These are phyloP conservation scores for Leishmania amazonensis DNA, from an alignment of 208 protist species.

Conservation along the genomic window DNA sequence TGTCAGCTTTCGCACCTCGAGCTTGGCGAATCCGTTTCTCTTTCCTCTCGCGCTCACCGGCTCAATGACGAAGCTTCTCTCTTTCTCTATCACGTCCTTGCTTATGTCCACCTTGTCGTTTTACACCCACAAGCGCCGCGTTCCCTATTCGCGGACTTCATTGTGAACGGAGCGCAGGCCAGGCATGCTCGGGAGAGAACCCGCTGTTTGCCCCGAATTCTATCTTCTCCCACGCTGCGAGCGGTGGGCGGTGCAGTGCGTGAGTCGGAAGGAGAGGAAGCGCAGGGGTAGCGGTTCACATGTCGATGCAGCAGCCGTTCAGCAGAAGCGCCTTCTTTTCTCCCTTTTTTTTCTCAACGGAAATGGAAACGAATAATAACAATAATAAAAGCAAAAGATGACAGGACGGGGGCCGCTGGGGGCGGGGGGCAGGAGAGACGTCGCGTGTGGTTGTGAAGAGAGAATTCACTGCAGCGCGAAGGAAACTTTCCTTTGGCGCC, in stretches of 20 bases:
- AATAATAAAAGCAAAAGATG: background rate
- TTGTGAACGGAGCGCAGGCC: background rate
- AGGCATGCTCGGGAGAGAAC: background rate
- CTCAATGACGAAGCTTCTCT: background rate
- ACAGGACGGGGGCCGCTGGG: background rate
- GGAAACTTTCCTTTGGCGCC: background rate
- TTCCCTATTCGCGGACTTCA: background rate
- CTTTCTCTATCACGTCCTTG: background rate
- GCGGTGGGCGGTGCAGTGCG: background rate
- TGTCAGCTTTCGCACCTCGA: background rate
- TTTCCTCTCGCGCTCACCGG: background rate
- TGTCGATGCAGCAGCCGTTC: background rate
- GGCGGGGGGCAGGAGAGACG: background rate
- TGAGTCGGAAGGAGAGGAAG: background rate
- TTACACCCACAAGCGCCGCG: background rate
- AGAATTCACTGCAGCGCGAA: background rate
- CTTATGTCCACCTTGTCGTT: background rate
- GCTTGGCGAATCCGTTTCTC: background rate
- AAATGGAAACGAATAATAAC: background rate
- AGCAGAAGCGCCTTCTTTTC: background rate
- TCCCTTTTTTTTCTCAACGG: background rate
- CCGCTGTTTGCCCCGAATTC: background rate
- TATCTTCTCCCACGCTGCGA: background rate
- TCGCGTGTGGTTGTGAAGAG: background rate
- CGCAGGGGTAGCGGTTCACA: background rate